Percentiles rank a stretch among this genome's conserved stretches.
Conservation (phyloP, 352 stramenopile species). For the Phytophthora tubulina region DNA sequence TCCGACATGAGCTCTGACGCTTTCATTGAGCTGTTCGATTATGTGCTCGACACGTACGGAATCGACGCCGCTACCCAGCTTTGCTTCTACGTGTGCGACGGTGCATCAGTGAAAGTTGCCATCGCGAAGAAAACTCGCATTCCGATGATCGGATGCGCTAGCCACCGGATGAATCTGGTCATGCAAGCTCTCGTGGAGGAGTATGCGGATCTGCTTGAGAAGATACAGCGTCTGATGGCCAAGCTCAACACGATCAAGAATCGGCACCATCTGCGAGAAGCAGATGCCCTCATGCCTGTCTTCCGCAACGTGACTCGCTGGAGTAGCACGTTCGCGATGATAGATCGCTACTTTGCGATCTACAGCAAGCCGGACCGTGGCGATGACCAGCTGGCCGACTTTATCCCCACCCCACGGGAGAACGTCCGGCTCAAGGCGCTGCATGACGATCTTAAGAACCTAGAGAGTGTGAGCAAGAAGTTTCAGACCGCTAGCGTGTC, state of each 20-base stretch:
- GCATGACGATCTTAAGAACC: slow-evolving; percentile 24
- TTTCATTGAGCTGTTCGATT: slow-evolving; percentile 26
- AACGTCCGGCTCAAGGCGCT: slow-evolving; percentile 15
- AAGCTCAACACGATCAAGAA: too few relatives aligned
- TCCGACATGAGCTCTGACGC: slow-evolving; percentile 21
- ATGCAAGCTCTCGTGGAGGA: too few relatives aligned
- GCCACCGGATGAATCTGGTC: slow-evolving; percentile 24
- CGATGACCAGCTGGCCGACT: slow-evolving; percentile 9
- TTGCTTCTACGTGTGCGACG: slow-evolving; percentile 28
- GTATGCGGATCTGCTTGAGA: neutral
- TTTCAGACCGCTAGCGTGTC: slow-evolving; percentile 4
- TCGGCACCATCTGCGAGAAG: too few relatives aligned
- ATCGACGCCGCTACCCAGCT: slow-evolving; percentile 16
- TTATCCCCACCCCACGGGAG: slow-evolving; percentile 16
- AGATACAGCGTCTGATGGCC: too few relatives aligned
- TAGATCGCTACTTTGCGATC: slow-evolving; percentile 10
- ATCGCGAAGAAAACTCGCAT: slow-evolving; percentile 20
- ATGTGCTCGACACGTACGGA: slow-evolving; percentile 27
- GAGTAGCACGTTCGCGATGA: slow-evolving; percentile 35
- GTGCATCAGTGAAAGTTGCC: slow-evolving; percentile 23
- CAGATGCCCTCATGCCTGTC: too few relatives aligned
- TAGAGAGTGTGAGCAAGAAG: slow-evolving; percentile 32
- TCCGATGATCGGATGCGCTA: slow-evolving; percentile 36
- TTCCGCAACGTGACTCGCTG: slow-evolving; percentile 16
- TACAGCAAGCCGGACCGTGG: slow-evolving; percentile 9